Base-by-base conservation (phyloP, 768 basidiomycete species). In the Rhodocollybia butyracea region DNA sequence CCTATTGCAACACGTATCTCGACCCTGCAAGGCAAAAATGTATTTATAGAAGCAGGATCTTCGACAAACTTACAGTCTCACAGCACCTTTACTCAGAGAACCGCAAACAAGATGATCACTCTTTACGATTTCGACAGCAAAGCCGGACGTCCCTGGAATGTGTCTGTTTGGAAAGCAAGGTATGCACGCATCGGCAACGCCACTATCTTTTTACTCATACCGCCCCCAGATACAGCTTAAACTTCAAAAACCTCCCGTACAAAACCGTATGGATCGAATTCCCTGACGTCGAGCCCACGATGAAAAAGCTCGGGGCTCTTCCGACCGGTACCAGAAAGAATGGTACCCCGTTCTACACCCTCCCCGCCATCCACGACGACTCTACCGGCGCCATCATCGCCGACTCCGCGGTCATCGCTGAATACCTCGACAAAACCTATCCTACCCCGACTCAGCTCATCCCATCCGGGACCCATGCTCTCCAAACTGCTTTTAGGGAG, bases 341-440 rank as follows among this genome's bases (percentile, higher is more conserved):
- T 10, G 68, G 68, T 41, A 55, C 39, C 21, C 63, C 64, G 10
- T 15, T 38, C 11, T 73, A 70, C 57, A 74, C 70, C n/a, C 53
- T 73, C 38, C 73, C 73, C 51, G 66, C 69, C 38, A 70, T 74
- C 54, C 45, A 57, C 19, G 74, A 73, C 39, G 62, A 66, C 39
- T 64, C 62, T 34, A 71, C 66, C 12, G 61, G 61, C 8, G 56
- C 52, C 10, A 60, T 66, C 50, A 26, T 71, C 36, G 30, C 71
- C 1, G 73, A 74, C 50, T 69, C 68, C 8, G 63, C 64, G 46
- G 58, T 61, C 32, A 73, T 73, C 43, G 68, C 70, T 7, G 62
- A 62, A 43, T 75, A 74, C 48, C 74, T 73, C 34, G 74, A 75
- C 19, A 60, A 51, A 15, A 64, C 62, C 1, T 75, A 69, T 56